Percentiles rank a stretch among this genome's conserved stretches.
Conservation (phyloP, 2,329 filamentous ascomycete species). For the Fusarium sp. region DNA sequence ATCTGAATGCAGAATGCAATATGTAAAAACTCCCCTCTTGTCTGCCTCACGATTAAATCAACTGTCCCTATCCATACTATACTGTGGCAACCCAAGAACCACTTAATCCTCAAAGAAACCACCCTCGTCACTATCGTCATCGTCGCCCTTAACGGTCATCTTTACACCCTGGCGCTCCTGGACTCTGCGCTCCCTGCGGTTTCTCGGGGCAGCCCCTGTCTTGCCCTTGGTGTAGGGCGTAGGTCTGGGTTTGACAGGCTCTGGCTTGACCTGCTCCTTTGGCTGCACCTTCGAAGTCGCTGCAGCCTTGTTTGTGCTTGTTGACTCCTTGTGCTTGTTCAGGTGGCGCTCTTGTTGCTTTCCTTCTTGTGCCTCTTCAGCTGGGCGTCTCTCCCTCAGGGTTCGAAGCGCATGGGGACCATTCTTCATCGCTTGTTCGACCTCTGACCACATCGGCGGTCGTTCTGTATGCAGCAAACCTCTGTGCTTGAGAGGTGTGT, state of each 20-base stretch:
- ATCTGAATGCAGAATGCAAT: slow-evolving; percentile 19
- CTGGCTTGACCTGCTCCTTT: slow-evolving; percentile 39
- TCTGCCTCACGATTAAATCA: not conserved
- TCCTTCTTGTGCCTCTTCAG: slow-evolving; percentile 28
- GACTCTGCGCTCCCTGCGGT: slow-evolving; percentile 54
- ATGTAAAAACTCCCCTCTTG: slow-evolving; percentile 24
- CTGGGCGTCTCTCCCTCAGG: slow-evolving; percentile 66
- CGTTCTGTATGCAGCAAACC: slow-evolving; percentile 61
- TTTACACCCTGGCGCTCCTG: slow-evolving; percentile 54
- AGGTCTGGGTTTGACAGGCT: slow-evolving; percentile 26
- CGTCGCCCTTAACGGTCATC: slow-evolving; percentile 54
- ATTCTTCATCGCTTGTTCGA: slow-evolving; percentile 74
- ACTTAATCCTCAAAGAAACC: slow-evolving; percentile 65
- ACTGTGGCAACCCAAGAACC: not conserved
- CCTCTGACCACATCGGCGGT: slow-evolving; percentile 74
- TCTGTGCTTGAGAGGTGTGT: slow-evolving; percentile 56
- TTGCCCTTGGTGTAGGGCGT: slow-evolving; percentile 36
- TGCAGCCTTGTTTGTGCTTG: slow-evolving; percentile 36
- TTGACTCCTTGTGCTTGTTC: slow-evolving; percentile 35
- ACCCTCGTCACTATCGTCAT: slow-evolving; percentile 65
- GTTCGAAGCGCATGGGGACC: slow-evolving; percentile 65
- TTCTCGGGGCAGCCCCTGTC: slow-evolving; percentile 50
- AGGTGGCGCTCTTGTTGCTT: slow-evolving; percentile 30
- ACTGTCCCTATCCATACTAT: slow-evolving; percentile 2
- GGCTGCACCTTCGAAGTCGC: slow-evolving; percentile 36